A percentile compares a stretch with the other conserved stretches of the same genome.
phyloP scores from a whole-genome alignment of 1,284 basidiomycete genomes.

The Cystobasidiaceae sp. region DNA sequence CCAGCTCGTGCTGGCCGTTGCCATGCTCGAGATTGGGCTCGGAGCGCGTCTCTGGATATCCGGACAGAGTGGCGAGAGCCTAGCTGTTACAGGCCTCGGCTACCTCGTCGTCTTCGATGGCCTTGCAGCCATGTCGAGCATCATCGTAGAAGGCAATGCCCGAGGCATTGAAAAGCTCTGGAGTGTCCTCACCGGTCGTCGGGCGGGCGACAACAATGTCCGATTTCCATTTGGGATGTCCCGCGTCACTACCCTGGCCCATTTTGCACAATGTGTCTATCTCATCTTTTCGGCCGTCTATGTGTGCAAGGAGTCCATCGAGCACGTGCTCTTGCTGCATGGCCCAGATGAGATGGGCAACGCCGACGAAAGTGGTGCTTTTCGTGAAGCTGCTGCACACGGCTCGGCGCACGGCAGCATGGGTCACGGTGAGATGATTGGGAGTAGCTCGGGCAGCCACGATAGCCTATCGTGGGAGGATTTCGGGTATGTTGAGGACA shows the following conservation, averaged over 20 bases:
- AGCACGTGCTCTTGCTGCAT: conserved; percentile 62
- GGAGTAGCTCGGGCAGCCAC: conserved; percentile 2
- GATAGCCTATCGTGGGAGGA: too few relatives aligned
- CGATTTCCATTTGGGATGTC: conserved; percentile 63
- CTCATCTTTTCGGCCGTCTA: conserved; percentile 86
- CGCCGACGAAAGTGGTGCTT: background rate
- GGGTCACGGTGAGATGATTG: conserved; percentile 37
- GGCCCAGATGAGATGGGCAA: conserved; percentile 26
- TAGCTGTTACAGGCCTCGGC: conserved; percentile 81
- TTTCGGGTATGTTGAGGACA: conserved; percentile 32
- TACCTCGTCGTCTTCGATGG: conserved; percentile 94
- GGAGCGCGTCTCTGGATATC: conserved; percentile 70
- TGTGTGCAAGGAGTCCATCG: conserved; percentile 86
- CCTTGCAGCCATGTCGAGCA: conserved; percentile 57
- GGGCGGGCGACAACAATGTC: conserved; percentile 41
- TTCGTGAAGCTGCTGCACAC: conserved; percentile 34
- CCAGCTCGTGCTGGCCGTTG: conserved; percentile 49
- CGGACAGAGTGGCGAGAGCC: conserved; percentile 83
- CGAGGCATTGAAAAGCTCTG: conserved; percentile 40
- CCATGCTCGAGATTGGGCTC: conserved; percentile 50
- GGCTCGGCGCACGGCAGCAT: conserved; percentile 39
- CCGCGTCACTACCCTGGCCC: conserved; percentile 67
- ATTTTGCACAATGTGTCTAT: conserved; percentile 84
- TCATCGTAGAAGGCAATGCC: conserved; percentile 52
- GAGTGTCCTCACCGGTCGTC: conserved; percentile 26